Base-by-base conservation (phyloP, 2,329 filamentous ascomycete genomes). In the Microcyclosporella mali region DNA sequence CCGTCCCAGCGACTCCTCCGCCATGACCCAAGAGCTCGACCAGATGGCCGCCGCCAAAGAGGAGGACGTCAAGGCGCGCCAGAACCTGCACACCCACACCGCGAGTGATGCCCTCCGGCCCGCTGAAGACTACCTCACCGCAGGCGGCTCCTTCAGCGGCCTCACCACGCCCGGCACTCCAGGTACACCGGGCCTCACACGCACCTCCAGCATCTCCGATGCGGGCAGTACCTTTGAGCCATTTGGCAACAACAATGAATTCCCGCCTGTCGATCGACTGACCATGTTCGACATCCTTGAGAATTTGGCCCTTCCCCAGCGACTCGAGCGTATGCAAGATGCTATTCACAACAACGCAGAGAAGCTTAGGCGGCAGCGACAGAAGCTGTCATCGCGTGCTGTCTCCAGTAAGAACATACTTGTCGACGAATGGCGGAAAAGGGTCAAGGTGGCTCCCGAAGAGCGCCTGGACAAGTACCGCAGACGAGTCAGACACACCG, bases 211-310 rank as follows among this genome's bases (percentile, higher is more conserved):
- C 12, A 88, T 88, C 64, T 88, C 86, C n/a, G 82, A 79, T 37
- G 37, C 48, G 1, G 88, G 82, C 65, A 88, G 82, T 63, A 83
- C 81, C n/a, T 88, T 88, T 58, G 85, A 92, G 44, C 86, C 92
- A 56, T 88, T 70, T 30, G 60, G 90, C 61, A 92, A 86, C 78
- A 88, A 94, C 50, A 74, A 80, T 16, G n/a, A n/a, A n/a, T 85
- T 94, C 49, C 87, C 89, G 8, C 89, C 90, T 1, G 72, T 95
- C 17, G 92, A 98, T 64, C 85, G 88, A 39, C 73, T 98, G 41
- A 89, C 85, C 30, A 80, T 97, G 45, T 88, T 98, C 57, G 92
- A 98, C 61, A 75, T 98, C 37, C 78, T 98, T 53, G 90, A 95
- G 67, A 97, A 95, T 63, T 68, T 98, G 51, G 86, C 89, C 4